Evolutionary conservation across 345 rosid species (phyloP), one percentile per base, ranked within the genome.

Genomic region (Pugionium cornutum): DNA sequence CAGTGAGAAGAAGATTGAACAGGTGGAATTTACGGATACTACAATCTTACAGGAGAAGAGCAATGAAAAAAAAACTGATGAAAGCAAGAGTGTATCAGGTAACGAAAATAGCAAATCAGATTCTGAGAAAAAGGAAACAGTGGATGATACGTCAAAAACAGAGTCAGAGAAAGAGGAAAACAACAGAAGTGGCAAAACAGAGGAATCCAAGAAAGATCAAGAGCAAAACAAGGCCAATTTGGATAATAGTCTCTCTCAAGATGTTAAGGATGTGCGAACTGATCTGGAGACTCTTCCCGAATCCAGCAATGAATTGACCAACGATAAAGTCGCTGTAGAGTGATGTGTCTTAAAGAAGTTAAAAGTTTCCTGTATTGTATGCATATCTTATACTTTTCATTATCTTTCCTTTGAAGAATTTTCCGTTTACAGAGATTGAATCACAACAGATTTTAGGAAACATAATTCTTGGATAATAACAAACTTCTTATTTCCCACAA

Each of bases 261-360:
- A 79, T 64, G 82, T 58, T 48, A 84, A 80, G 58, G 89, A 83
- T 31, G 81, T 63, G 58, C 79, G 56, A 34, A 81, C 78, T 1
- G 89, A 82, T 65, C 43, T 80, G 53, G 80, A 70, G 69, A 83
- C 88, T 30, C 81, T 82, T 77, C 81, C 89, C 0, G 77, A 81
- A 9, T 66, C 81, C 1, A 69, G 64, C 75, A 75, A 58, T 37
- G 76, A 67, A 53, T 69, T 65, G 6, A 74, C 58, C 7, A 74
- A 62, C 25, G 68, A 71, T 36, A 80, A 68, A 49, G 79, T 81
- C 47, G 69, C 71, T 6, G 68, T 88, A 4, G 88, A 81, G 79
- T 84, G 64, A 86, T 11, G 47, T 27, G 49, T 46, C 9, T 48
- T 7, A 39, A 9, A 26, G 30, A 55, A 71, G 45, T 26, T 40